Conservation (phyloP, 139 green algal species). For the Desmodesmus armatus region DNA sequence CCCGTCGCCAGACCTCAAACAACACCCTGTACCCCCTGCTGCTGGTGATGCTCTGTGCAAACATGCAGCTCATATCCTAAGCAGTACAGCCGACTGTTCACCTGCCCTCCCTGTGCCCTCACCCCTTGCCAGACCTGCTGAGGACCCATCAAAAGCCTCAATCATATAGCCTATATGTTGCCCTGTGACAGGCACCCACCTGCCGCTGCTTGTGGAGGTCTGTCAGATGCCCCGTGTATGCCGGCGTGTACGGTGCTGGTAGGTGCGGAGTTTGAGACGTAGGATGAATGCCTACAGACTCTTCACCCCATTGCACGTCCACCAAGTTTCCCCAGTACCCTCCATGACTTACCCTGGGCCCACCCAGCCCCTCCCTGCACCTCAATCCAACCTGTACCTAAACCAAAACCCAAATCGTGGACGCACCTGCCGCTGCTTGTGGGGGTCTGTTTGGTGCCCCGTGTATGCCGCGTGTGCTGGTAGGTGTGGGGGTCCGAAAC, state of each 20-base stretch:
- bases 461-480: slow-evolving; percentile 55
- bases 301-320: too few relatives aligned
- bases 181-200: slow-evolving; percentile 37
- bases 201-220: slow-evolving; percentile 64
- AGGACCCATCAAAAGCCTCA: neutral
- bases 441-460: slow-evolving; percentile 58
- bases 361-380: too few relatives aligned
- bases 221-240: slow-evolving; percentile 57
- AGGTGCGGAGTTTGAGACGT: neutral
- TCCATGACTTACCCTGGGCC: too few relatives aligned
- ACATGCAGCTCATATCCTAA: neutral
- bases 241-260: too few relatives aligned
- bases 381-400: too few relatives aligned
- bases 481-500: slow-evolving; percentile 90
- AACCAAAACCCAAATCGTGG: too few relatives aligned
- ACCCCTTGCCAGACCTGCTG: neutral
- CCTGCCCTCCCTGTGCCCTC: neutral
- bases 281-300: neutral
- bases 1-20: too few relatives aligned
- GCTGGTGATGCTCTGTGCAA: neutral
- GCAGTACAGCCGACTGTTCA: neutral
- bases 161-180: neutral
- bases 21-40: neutral
- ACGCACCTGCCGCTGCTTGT: slow-evolving; percentile 66
- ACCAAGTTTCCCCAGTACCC: too few relatives aligned